Evolutionary conservation across 805 yeast genomes (phyloP).

Genomic region (Myxozyma geophila): DNA sequence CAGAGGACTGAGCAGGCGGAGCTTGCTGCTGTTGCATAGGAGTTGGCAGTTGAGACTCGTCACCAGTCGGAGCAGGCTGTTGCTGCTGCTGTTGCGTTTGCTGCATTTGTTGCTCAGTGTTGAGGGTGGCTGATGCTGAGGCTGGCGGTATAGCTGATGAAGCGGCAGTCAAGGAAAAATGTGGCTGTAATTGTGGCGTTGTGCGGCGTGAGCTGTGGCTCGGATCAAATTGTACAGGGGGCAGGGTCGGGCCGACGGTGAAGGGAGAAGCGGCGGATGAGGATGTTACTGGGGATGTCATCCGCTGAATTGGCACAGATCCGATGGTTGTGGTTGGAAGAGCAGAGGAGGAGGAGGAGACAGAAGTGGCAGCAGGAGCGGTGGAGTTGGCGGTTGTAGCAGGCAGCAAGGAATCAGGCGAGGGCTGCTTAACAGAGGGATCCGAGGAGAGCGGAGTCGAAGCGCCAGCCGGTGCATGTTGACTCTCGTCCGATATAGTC

Average conservation of each 20-base stretch:
- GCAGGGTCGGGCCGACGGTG: slow-evolving; percentile 38
- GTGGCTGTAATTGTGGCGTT: slow-evolving; percentile 14
- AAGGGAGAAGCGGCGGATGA: slow-evolving; percentile 28
- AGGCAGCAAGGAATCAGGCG: too few relatives aligned
- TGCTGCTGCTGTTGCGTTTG: too few relatives aligned
- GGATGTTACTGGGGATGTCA: not conserved
- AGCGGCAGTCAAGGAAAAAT: not conserved
- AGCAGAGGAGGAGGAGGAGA: not conserved
- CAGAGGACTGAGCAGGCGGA: slow-evolving; percentile 4
- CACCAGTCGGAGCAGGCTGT: not conserved
- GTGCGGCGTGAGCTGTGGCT: slow-evolving; percentile 25
- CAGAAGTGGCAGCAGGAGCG: too few relatives aligned
- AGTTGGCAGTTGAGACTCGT: slow-evolving; percentile 1
- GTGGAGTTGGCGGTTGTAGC: too few relatives aligned
- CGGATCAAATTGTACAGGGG: slow-evolving; percentile 42
- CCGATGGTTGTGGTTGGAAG: not conserved
- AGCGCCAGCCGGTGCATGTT: not conserved
- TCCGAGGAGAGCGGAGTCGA: too few relatives aligned
- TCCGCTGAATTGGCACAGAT: not conserved
- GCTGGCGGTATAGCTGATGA: not conserved
- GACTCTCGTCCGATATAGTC: not conserved
- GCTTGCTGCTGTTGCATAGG: slow-evolving; percentile 9
- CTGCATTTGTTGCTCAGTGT: not conserved
- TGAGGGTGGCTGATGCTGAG: not conserved
- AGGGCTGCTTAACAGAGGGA: too few relatives aligned